These are phyloP conservation scores for Mesotaenium endlicherianum DNA, from an alignment of 139 green algal genomes.

Conservation along the genomic window DNA sequence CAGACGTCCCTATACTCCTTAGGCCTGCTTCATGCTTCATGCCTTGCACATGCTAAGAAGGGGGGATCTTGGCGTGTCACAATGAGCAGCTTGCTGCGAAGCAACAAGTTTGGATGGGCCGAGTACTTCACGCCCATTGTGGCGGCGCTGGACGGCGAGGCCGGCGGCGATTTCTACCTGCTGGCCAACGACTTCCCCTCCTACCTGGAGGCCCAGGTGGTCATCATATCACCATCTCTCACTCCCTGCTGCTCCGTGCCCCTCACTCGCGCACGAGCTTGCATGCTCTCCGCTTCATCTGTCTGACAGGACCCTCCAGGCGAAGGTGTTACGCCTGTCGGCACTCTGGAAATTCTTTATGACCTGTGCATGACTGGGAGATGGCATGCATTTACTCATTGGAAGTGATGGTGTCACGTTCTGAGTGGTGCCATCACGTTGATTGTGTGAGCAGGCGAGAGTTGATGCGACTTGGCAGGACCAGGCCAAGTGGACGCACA, in stretches of 20 bases:
- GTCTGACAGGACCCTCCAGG: too few relatives aligned
- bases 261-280: background rate
- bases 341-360: background rate
- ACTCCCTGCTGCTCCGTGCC: background rate
- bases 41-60: background rate
- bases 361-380: background rate
- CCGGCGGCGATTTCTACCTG: slow-evolving; percentile 86
- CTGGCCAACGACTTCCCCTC: slow-evolving; percentile 91
- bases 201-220: slow-evolving; percentile 84
- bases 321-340: too few relatives aligned
- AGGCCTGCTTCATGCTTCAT: background rate
- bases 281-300: too few relatives aligned
- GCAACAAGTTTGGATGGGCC: slow-evolving; percentile 90
- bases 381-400: background rate
- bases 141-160: slow-evolving; percentile 67
- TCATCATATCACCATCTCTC: too few relatives aligned
- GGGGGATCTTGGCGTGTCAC: too few relatives aligned
- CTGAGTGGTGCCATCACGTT: background rate
- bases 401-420: background rate
- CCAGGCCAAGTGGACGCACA: slow-evolving; percentile 70
- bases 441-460: background rate
- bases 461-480: slow-evolving; percentile 64
- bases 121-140: slow-evolving; percentile 92
- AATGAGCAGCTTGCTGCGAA: slow-evolving; percentile 58
- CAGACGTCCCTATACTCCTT: too few relatives aligned